Percentiles rank a stretch among this genome's conserved stretches.
phyloP scores from a whole-genome alignment of 2,329 filamentous ascomycete genomes.

The Diaporthe vaccinii region DNA sequence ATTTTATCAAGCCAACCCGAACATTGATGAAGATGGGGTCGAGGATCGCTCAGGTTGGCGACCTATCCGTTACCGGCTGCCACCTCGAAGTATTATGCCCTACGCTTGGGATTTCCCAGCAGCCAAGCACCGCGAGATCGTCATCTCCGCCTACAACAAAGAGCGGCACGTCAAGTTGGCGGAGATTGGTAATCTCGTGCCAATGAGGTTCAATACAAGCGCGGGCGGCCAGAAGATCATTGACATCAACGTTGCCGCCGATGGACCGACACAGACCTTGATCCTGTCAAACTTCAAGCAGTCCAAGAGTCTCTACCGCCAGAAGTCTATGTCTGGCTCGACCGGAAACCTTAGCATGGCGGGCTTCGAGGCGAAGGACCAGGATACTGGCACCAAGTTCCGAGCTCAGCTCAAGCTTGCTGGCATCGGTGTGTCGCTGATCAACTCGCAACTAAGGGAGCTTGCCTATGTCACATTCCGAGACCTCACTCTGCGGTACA shows the following conservation, averaged over 20 bases:
- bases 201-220: conserved; percentile 85
- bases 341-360: conserved; percentile 64
- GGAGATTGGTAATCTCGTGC: conserved; percentile 95
- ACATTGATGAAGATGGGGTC: conserved; percentile 88
- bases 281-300: conserved; percentile 94
- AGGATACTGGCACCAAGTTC: conserved; percentile 90
- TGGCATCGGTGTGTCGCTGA: conserved; percentile 91
- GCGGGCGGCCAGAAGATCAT: conserved; percentile 86
- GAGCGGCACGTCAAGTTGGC: conserved; percentile 94
- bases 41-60: conserved; percentile 91
- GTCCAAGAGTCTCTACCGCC: conserved; percentile 89
- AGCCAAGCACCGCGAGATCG: conserved; percentile 94
- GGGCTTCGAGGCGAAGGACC: conserved; percentile 94
- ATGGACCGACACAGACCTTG: conserved; percentile 94
- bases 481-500: conserved; percentile 91
- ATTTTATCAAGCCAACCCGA: conserved; percentile 95
- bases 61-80: conserved; percentile 91
- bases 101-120: conserved; percentile 99
- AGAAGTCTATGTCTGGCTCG: conserved; percentile 67
- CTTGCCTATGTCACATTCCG: conserved; percentile 93
- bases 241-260: conserved; percentile 95
- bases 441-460: conserved; percentile 93
- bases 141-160: conserved; percentile 82
- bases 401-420: conserved; percentile 89
- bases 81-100: conserved; percentile 97